Base-by-base conservation (phyloP, 2,329 filamentous ascomycete species). In the Alternaria hordeiaustralica region DNA sequence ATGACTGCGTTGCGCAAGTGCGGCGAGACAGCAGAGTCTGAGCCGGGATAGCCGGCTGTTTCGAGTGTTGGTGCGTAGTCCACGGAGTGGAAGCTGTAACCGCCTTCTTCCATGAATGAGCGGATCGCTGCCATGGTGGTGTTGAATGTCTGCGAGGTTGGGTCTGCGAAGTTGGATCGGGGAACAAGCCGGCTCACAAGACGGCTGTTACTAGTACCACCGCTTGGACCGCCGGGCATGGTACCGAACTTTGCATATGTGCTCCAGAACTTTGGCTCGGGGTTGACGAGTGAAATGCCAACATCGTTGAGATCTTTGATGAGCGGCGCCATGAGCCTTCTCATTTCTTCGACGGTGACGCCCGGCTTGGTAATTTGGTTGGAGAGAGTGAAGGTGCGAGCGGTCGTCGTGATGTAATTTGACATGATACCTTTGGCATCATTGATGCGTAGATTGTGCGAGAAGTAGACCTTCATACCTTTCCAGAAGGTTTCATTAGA, bases 141-240 rank as follows among this genome's bases (percentile, higher is more conserved):
- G 10, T 61, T 49, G 55, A 74, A 75, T 4, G 56, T 54, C 7
- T 45, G 18, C 3, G 68, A 71, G 18, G 57, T 59, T 5, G 67
- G 46, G 36, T 75, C 59, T 49, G 61, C 62, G 7, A 81, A 71
- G n/a, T 65, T 71, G 12, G 64, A 54, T 21, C 73, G 66, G 1
- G 79, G 80, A 4, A 82, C 70, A 2, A 82, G 74, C 11, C 73
- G 71, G 3, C 73, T 75, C 21, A 61, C 72, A 44, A 75, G 72
- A 30, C 73, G 73, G 4, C 64, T 43, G 55, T 65, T 70, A 13
- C 51, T 57, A 6, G 65, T 71, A 13, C 62, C 59, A 26, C 68
- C 72, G 25, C 58, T 70, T 12, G 70, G 66, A n/a, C 68, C 72
- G 25, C 58, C 69, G 9, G 70, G 66, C 6, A 62, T 55, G 36